Evolutionary conservation across 2,329 filamentous ascomycete genomes (phyloP).

Genomic region (Cladorrhinum sp.): DNA sequence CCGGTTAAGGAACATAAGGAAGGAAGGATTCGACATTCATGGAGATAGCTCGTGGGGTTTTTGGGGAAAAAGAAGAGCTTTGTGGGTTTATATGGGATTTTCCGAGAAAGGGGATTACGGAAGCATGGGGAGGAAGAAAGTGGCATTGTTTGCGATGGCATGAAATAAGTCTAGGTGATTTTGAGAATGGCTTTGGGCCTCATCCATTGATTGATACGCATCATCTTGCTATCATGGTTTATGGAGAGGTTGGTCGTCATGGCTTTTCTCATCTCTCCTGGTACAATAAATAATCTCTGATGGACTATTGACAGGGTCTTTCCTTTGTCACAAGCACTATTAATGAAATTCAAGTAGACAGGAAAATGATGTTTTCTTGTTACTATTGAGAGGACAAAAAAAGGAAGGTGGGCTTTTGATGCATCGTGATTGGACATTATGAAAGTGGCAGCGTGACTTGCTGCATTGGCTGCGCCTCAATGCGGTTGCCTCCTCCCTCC

Average conservation of each 20-base stretch:
- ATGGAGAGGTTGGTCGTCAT: not conserved
- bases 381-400: too few species aligned
- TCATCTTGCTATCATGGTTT: not conserved
- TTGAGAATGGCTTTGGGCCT: not conserved
- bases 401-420: slow-evolving; percentile 13
- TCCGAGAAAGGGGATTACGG: not conserved
- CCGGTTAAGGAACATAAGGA: slow-evolving; percentile 3
- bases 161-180: not conserved
- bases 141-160: not conserved
- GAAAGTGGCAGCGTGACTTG: too few species aligned
- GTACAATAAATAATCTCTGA: not conserved
- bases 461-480: too few species aligned
- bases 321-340: too few species aligned
- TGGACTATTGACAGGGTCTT: too few species aligned
- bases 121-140: not conserved
- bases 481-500: too few species aligned
- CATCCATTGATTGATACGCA: not conserved
- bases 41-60: slow-evolving; percentile 5
- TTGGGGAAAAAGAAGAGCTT: not conserved
- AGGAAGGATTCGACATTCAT: slow-evolving; percentile 8
- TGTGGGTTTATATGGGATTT: too few species aligned
- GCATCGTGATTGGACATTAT: too few species aligned
- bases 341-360: too few species aligned
- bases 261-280: too few species aligned
- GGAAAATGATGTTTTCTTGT: too few species aligned